Conservation (phyloP, 2,329 filamentous ascomycete genomes). For the Blastomyces parvus region DNA sequence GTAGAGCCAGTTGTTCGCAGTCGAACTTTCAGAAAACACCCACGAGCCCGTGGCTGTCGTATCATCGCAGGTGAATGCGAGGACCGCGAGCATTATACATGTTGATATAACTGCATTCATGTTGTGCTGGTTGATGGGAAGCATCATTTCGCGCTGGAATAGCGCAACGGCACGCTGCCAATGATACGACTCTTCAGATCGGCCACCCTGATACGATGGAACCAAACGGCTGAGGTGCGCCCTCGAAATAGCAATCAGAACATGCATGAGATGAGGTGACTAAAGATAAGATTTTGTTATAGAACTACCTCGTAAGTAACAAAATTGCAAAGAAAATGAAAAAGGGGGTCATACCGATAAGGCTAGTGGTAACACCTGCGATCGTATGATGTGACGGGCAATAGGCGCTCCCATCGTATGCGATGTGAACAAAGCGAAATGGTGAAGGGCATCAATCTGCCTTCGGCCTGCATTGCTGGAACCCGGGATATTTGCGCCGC, state of each 20-base stretch:
- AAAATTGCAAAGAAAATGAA: slow-evolving; percentile 9
- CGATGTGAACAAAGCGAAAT: slow-evolving; percentile 12
- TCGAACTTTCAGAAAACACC: slow-evolving; percentile 21
- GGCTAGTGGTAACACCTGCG: slow-evolving; percentile 11
- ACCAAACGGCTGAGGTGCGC: slow-evolving; percentile 22
- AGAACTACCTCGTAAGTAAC: slow-evolving; percentile 9
- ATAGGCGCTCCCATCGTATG: slow-evolving; percentile 12
- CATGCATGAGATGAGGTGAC: slow-evolving; percentile 26
- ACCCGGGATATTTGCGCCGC: background rate
- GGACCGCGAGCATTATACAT: slow-evolving; percentile 25
- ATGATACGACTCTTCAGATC: slow-evolving; percentile 22
- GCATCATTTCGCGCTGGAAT: slow-evolving; percentile 21
- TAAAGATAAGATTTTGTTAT: slow-evolving; percentile 15
- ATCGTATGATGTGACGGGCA: slow-evolving; percentile 12
- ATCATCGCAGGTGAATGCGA: slow-evolving; percentile 20
- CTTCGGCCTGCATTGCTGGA: background rate
- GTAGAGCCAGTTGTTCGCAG: slow-evolving; percentile 25
- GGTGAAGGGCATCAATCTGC: slow-evolving; percentile 10
- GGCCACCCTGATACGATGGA: slow-evolving; percentile 15
- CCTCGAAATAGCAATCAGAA: slow-evolving; percentile 22
- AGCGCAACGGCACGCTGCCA: slow-evolving; percentile 23
- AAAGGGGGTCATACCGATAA: slow-evolving; percentile 20
- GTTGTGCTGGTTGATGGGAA: slow-evolving; percentile 16
- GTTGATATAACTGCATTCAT: slow-evolving; percentile 24
- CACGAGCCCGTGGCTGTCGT: slow-evolving; percentile 23